A percentile compares a stretch with the other conserved stretches of the same genome.
These are phyloP conservation scores for Schwanniomyces occidentalis DNA, from an alignment of 805 yeast genomes.

Conservation along the genomic window DNA sequence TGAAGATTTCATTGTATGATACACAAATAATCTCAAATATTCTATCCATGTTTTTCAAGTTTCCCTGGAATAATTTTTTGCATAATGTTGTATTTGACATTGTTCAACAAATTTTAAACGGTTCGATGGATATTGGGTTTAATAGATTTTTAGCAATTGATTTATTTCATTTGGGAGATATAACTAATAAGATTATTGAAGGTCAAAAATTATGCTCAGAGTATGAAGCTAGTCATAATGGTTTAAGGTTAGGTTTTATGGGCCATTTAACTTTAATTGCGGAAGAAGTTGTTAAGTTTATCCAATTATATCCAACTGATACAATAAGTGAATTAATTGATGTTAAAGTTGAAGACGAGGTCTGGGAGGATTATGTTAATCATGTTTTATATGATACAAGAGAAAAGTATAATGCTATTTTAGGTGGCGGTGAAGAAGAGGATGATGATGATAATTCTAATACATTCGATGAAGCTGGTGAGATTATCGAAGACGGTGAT, in stretches of 20 bases:
- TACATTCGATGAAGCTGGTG: constrained; percentile 37
- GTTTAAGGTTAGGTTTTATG: constrained; percentile 88
- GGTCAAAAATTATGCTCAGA: constrained; percentile 63
- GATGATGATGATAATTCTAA: constrained; percentile 37
- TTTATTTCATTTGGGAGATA: constrained; percentile 52
- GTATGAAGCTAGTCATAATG: constrained; percentile 48
- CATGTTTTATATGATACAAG: constrained; percentile 84
- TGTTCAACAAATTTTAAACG: constrained; percentile 48
- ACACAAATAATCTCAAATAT: constrained; percentile 45
- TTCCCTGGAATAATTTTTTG: constrained; percentile 49
- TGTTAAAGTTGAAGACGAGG: constrained; percentile 38
- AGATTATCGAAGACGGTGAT: constrained; percentile 35
- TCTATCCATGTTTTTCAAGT: constrained; percentile 43
- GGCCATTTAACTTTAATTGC: constrained; percentile 93
- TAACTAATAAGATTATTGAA: constrained; percentile 41
- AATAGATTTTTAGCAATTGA: constrained; percentile 52
- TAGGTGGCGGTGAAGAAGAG: constrained; percentile 73
- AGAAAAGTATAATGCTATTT: constrained; percentile 88
- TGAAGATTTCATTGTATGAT: constrained; percentile 43
- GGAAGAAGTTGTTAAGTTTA: constrained; percentile 93
- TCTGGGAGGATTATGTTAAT: constrained; percentile 83
- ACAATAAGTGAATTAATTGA: constrained; percentile 40
- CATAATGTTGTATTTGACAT: constrained; percentile 50
- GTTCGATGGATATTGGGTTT: constrained; percentile 51
- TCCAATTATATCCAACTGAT: constrained; percentile 39